Base-by-base conservation (phyloP, 768 basidiomycete species). In the Boletus subparvulus region DNA sequence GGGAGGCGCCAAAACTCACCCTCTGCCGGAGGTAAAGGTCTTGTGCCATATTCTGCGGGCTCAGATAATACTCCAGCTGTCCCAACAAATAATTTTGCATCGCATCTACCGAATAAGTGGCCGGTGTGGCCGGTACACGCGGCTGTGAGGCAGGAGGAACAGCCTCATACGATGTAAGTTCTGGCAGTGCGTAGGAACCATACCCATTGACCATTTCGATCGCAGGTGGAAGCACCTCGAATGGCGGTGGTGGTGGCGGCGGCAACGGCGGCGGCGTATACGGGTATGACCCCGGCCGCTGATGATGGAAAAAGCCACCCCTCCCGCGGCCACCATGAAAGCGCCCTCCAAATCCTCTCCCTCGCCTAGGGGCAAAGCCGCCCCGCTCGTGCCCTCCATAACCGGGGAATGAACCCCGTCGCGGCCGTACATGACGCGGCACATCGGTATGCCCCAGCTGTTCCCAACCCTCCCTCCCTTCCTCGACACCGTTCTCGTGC, bases 51-150 rank as follows among this genome's bases (percentile, higher is more conserved):
- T 96, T 97, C 69, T 97, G 87, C 54, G 87, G 78, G 63, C 92
- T 92, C 62, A 98, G 78, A 75, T 96, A 98, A 71, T 93, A 97
- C 73, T 96, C 95, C 50, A 96, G 74, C 71, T 96, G 90, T 1
- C 84, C 87, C 43, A 96, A 80, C 28, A 96, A 76, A 68, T 82
- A 85, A 64, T 80, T 87, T 47, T 85, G 72, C 48, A 81, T 84
- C 24, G 82, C 73, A 65, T 94, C 92, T 13, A 90, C 67, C 2
- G 84, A 79, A 74, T 83, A 86, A 2, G 81, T 73, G 44, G 78
- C 52, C 12, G 54, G 44, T 5, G 85, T 81, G 19, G 76, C 69
- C 3, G 83, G 82, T 17, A 84, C 66, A 11, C 9, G 74, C 28
- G 32, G 62, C 55, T 41, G 67, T 48, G 45, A 55, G 37, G 60